A percentile compares a stretch with the other conserved stretches of the same genome.
Evolutionary conservation across 331 rosid genomes (phyloP).

Genomic region (Quercus phellos): DNA sequence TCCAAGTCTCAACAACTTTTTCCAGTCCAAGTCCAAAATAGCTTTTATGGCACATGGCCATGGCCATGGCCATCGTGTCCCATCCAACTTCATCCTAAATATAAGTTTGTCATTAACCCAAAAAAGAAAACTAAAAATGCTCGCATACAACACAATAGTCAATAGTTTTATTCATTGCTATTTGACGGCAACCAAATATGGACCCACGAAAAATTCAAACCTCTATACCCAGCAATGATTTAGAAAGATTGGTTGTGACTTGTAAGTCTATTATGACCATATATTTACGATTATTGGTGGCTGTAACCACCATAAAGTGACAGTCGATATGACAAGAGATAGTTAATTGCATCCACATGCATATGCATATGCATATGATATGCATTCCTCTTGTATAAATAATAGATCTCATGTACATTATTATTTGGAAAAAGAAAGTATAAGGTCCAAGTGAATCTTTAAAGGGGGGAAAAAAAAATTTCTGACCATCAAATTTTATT

Average conservation of each 20-base stretch:
- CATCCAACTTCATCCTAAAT: not conserved
- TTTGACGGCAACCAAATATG: not conserved
- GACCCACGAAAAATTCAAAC: not conserved
- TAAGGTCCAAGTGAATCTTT: too few species aligned
- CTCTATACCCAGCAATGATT: not conserved
- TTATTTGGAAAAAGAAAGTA: too few species aligned
- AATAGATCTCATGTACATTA: too few species aligned
- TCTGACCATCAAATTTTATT: too few species aligned
- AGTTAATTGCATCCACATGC: not conserved
- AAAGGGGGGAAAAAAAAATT: too few species aligned
- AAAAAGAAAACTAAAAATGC: not conserved
- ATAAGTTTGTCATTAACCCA: not conserved
- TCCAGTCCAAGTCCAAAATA: not conserved
- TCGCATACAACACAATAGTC: not conserved
- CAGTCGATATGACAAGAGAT: not conserved
- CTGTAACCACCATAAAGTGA: not conserved
- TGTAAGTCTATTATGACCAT: not conserved
- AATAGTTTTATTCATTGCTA: not conserved
- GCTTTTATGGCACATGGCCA: too few species aligned
- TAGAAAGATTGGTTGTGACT: not conserved
- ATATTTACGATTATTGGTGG: too few species aligned
- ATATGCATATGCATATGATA: too few species aligned
- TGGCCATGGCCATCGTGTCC: too few species aligned
- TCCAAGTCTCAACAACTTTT: not conserved
- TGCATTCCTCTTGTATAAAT: too few species aligned